Conservation (phyloP, 352 stramenopile species). For the Blastocystis sp. region DNA sequence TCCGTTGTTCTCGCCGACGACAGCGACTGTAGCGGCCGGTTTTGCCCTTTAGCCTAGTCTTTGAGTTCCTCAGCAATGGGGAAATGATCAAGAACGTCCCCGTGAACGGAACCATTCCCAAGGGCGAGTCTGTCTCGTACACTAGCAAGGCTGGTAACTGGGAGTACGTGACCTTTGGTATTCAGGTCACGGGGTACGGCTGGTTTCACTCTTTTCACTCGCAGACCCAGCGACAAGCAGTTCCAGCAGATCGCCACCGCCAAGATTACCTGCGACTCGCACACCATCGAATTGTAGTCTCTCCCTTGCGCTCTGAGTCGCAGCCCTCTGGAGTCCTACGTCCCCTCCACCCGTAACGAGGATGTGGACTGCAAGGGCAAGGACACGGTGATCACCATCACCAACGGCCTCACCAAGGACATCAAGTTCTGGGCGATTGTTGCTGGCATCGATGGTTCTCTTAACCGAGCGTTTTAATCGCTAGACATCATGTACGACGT, state of each 20-base stretch:
- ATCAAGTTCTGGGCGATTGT: slow-evolving; percentile 20
- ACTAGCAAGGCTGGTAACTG: background rate
- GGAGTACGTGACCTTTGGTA: slow-evolving; percentile 11
- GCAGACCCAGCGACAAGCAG: background rate
- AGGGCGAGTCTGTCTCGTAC: background rate
- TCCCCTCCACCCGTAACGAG: background rate
- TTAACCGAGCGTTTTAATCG: background rate
- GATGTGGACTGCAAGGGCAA: background rate
- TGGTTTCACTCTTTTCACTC: background rate
- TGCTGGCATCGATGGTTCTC: slow-evolving; percentile 11
- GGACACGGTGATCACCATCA: slow-evolving; percentile 25
- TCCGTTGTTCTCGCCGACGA: background rate
- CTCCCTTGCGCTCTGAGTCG: background rate
- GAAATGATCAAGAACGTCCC: slow-evolving; percentile 45
- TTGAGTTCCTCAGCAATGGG: background rate
- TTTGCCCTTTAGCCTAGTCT: background rate
- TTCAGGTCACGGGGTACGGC: background rate
- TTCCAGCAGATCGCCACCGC: slow-evolving; percentile 4
- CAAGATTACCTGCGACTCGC: slow-evolving; percentile 24
- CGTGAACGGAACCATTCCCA: slow-evolving; percentile 27
- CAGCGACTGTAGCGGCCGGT: background rate
- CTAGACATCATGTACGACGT: slow-evolving; percentile 48
- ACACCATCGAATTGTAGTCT: slow-evolving; percentile 3
- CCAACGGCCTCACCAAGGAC: background rate
- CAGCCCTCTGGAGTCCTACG: slow-evolving; percentile 2